Percentiles rank a stretch among this genome's conserved stretches.
Conservation (phyloP, 345 rosid genomes). For the Reutealis trisperma region DNA sequence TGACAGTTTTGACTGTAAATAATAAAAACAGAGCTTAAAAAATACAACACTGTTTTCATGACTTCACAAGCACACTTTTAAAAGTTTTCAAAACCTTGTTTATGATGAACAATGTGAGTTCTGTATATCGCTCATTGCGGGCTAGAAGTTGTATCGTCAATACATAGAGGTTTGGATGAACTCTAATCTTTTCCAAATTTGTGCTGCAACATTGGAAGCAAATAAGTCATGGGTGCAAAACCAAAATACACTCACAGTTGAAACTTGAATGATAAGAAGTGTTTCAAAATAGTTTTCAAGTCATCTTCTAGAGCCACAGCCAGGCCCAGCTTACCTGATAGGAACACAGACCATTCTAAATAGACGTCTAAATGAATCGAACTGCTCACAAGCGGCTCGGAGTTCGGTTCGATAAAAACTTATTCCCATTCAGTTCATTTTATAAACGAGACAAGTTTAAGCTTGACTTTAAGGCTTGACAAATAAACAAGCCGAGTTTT, state of each 20-base stretch:
- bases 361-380: too few relatives aligned
- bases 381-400: too few relatives aligned
- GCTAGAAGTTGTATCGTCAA: slow-evolving; percentile 74
- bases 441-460: too few relatives aligned
- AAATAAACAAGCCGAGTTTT: too few relatives aligned
- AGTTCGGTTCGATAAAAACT: too few relatives aligned
- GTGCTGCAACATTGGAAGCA: slow-evolving; percentile 51
- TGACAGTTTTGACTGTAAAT: slow-evolving; percentile 15
- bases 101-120: slow-evolving; percentile 66
- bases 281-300: not conserved
- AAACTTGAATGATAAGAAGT: not conserved
- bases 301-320: not conserved
- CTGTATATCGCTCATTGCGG: slow-evolving; percentile 65
- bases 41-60: not conserved
- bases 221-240: slow-evolving; percentile 5
- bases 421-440: too few relatives aligned
- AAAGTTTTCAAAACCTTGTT: slow-evolving; percentile 63
- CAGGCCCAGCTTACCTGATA: not conserved
- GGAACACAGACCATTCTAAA: not conserved
- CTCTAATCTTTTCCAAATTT: slow-evolving; percentile 73
- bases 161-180: slow-evolving; percentile 68
- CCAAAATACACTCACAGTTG: not conserved
- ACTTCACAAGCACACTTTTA: not conserved
- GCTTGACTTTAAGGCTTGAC: too few relatives aligned
- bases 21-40: slow-evolving; percentile 1